Percentiles rank a stretch among this genome's conserved stretches.
These are phyloP conservation scores for Mucor racemosus DNA, from an alignment of 371 early-diverging fungal genomes.

Conservation along the genomic window DNA sequence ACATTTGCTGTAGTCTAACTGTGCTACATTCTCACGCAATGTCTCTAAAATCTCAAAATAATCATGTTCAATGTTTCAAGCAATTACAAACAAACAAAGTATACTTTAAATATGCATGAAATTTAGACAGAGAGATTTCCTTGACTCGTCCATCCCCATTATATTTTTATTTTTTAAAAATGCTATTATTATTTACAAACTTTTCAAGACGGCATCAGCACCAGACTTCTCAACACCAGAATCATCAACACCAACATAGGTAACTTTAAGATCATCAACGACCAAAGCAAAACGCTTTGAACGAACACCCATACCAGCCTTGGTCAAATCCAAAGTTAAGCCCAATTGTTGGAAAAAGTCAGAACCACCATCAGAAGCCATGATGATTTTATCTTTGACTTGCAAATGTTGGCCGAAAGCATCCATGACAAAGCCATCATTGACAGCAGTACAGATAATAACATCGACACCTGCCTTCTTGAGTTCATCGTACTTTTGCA, in stretches of 20 bases:
- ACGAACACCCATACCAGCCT: constrained; percentile 42
- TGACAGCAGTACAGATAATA: constrained; percentile 63
- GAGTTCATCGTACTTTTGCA: constrained; percentile 55
- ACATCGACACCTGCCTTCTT: constrained; percentile 71
- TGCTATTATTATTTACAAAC: constrained; percentile 13
- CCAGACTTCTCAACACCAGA: constrained; percentile 39
- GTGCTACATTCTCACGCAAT: background rate
- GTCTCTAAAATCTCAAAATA: background rate
- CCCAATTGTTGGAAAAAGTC: constrained; percentile 69
- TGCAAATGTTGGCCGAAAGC: constrained; percentile 71
- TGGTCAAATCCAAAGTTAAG: constrained; percentile 60
- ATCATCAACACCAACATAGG: constrained; percentile 75
- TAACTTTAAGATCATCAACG: constrained; percentile 72
- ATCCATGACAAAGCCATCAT: constrained; percentile 76
- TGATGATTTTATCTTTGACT: constrained; percentile 64
- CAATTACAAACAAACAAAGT: background rate
- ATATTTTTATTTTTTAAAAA: background rate
- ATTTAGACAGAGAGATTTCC: background rate
- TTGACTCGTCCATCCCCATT: too few species aligned
- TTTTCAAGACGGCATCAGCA: constrained; percentile 37
- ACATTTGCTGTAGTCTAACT: too few species aligned
- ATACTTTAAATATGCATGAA: background rate
- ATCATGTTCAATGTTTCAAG: background rate
- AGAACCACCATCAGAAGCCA: constrained; percentile 74
- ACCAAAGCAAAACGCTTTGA: constrained; percentile 76